Percentiles rank a stretch among this genome's conserved stretches.
Evolutionary conservation across 1,284 basidiomycete genomes (phyloP).

Genomic region (Cryptococcus jaspeensis): DNA sequence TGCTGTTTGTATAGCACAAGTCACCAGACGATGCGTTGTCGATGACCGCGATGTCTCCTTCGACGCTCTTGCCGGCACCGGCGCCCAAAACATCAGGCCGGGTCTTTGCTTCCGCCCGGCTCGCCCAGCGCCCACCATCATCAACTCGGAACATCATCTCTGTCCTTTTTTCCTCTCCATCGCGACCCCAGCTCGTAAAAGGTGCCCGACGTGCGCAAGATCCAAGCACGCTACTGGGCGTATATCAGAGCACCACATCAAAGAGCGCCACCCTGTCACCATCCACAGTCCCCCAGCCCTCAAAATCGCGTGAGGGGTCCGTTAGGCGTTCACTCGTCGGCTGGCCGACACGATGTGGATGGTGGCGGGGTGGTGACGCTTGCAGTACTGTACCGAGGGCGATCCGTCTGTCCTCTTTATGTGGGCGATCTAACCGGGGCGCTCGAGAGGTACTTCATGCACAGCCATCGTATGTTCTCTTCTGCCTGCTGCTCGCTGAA

Average conservation of each 20-base stretch:
- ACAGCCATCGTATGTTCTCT: too few species aligned
- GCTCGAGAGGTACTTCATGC: too few species aligned
- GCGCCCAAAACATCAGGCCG: neutral
- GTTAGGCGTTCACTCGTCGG: too few species aligned
- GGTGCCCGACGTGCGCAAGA: conserved; percentile 18
- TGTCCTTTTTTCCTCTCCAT: neutral
- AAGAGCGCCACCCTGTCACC: neutral
- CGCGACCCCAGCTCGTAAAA: conserved; percentile 13
- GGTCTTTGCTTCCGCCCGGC: neutral
- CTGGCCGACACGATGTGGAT: too few species aligned
- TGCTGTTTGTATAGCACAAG: neutral
- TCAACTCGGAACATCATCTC: neutral
- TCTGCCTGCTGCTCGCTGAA: too few species aligned
- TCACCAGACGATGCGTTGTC: neutral
- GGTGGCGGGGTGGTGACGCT: too few species aligned
- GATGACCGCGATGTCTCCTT: neutral
- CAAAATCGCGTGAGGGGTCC: too few species aligned
- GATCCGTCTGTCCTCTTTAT: too few species aligned
- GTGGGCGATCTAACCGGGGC: too few species aligned
- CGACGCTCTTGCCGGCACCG: neutral
- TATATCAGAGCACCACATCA: conserved; percentile 15
- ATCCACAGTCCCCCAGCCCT: neutral
- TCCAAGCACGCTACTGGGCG: conserved; percentile 13
- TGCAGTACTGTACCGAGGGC: too few species aligned
- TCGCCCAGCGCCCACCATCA: neutral